Conservation (phyloP, 176 grass and related monocot genomes). For the Oryza officinalis region DNA sequence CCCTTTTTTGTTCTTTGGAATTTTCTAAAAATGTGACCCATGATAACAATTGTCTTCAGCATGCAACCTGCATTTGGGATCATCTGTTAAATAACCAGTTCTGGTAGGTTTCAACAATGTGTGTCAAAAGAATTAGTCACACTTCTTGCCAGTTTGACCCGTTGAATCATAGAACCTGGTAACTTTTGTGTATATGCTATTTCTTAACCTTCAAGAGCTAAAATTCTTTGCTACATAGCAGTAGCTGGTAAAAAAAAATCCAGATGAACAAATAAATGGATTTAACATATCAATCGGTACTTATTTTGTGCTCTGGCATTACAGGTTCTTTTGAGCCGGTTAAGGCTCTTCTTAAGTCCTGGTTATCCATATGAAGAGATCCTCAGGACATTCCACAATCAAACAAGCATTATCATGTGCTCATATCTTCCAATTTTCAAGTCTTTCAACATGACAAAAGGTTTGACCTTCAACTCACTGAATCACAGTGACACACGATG, state of each 20-base stretch:
- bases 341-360: conserved; percentile 97
- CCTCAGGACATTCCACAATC: conserved; percentile 87
- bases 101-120: not conserved
- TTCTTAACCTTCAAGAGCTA: not conserved
- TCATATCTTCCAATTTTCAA: conserved; percentile 87
- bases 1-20: not conserved
- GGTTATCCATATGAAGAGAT: conserved; percentile 97
- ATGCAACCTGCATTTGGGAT: not conserved
- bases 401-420: conserved; percentile 92
- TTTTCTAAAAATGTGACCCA: not conserved
- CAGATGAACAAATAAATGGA: not conserved
- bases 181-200: conserved; percentile 6
- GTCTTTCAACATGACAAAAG: conserved; percentile 89
- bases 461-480: conserved; percentile 33
- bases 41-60: conserved; percentile 7
- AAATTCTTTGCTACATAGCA: not conserved
- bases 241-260: not conserved
- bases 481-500: not conserved
- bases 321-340: conserved; percentile 87
- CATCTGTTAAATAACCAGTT: not conserved
- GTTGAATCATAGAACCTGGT: not conserved
- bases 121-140: not conserved
- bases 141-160: not conserved
- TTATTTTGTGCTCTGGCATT: conserved; percentile 32
- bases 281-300: conserved; percentile 1